These are phyloP conservation scores for Trapa bicornis DNA, from an alignment of 345 rosid genomes.

Conservation along the genomic window DNA sequence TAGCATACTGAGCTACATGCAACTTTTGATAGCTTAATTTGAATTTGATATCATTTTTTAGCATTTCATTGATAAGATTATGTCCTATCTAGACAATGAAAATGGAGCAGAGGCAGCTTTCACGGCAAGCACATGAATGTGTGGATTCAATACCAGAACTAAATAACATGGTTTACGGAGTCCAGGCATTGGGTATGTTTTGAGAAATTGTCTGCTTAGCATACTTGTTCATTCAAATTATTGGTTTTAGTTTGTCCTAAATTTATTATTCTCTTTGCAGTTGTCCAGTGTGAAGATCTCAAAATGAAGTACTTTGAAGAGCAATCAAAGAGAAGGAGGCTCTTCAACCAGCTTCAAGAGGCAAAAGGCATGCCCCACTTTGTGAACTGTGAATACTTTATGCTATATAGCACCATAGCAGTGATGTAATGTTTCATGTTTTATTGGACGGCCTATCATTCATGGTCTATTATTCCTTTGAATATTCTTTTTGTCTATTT, in stretches of 20 bases:
- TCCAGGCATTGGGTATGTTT: conserved; percentile 74
- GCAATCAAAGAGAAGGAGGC: conserved; percentile 81
- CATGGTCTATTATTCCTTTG: not conserved
- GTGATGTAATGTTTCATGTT: not conserved
- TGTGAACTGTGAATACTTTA: not conserved
- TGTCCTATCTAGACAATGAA: conserved; percentile 51
- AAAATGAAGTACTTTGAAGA: conserved; percentile 68
- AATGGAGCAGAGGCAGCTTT: conserved; percentile 65
- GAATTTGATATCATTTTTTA: not conserved
- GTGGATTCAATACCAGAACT: conserved; percentile 66
- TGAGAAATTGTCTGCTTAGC: not conserved
- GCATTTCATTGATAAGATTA: conserved; percentile 5
- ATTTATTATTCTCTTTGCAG: conserved; percentile 32
- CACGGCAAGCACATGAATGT: conserved; percentile 72
- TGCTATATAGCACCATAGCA: not conserved
- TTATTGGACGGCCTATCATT: not conserved
- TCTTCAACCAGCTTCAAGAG: conserved; percentile 83
- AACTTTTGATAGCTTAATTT: not conserved
- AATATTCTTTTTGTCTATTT: not conserved
- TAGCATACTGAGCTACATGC: conserved; percentile 6
- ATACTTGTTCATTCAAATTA: not conserved
- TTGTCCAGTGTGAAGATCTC: conserved; percentile 82
- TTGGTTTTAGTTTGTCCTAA: conserved; percentile 2
- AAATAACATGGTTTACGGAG: conserved; percentile 72
- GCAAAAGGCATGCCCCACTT: conserved; percentile 43